Base-by-base conservation (phyloP, 164 flowering plant species). In the Kingdonia uniflora region DNA sequence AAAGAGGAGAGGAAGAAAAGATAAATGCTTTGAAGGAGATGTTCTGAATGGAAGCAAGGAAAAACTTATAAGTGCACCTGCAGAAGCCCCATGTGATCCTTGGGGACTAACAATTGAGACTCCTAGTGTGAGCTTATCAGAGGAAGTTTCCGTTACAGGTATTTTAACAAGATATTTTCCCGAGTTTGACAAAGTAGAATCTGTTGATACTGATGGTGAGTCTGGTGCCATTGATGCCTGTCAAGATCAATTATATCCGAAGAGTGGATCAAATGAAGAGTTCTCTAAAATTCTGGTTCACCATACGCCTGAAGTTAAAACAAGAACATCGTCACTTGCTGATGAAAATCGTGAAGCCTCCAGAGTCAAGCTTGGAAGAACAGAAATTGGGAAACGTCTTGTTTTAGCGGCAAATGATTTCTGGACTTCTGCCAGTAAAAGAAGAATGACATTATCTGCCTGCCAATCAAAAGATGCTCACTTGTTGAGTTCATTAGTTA, bases 301-400 rank as follows among this genome's bases (percentile, higher is more conserved):
- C 5, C 26, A 19, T 24, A 23, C 33, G 13, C 40, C 13, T 7
- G 7, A 13, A 7, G 13, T 13, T 7, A 7, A 7, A 37, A 37
- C 7, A 7, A 7, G 11, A 37, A 7, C 40, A 37, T 7, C 40
- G 40, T 42, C 38, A 4, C 49, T 42, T 17, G 39, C 52, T 19
- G 24, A 44, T 14, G 16, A 58, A 5, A 59, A 20, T 29, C 39
- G 51, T 19, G 51, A 16, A 58, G 37, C 46, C 15, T 57, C 61
- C 41, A 58, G 56, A 38, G 38, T 26, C 11, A 64, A 63, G 42
- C 20, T n/a, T 29, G 49, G 42, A 53, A 64, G 59, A 62, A 25
- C 67, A 15, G 62, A 65, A 20, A 75, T 79, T 56, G 82, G 87
- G 50, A 68, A 68, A 48, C 75, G 78, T 5, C 42, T 80, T 15